Evolutionary conservation across 1,284 basidiomycete genomes (phyloP), one percentile per base, ranked within the genome.

Genomic region (Xerocomus nothofagi): DNA sequence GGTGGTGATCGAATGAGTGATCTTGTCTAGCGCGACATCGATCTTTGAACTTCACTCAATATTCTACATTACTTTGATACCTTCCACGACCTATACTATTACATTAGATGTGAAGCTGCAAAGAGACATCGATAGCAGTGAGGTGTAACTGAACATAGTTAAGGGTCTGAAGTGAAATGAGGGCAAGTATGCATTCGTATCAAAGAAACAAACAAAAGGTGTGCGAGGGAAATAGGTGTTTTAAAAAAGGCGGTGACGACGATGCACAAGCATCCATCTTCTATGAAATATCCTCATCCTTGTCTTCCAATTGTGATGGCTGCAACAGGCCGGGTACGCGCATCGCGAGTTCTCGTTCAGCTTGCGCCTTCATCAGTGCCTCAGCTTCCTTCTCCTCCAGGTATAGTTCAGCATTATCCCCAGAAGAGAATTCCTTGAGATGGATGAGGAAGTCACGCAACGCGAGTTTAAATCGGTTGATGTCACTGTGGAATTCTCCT

Each of bases 291-390:
- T 90, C 88, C 70, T 93, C 91, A 67, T 92, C 90, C 71, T 87
- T 87, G 74, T 95, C 93, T 66, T 95, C 92, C 67, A 97, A 69
- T 72, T 95, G 91, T 59, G 88, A 89, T 27, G 96, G 96, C 73
- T 98, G 98, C 68, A 98, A 80, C 91, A 99, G 93, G 48, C 97
- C 97, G n/a, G 96, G 97, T 55, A 99, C 93, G 58, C 91, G 84
- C 78, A 92, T 90, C 17, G 95, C 95, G 29, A 86, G 81, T 73
- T 93, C 84, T 48, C 88, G 86, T 72, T 98, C 94, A 53, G 85
- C 87, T 54, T 86, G 83, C 1, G 84, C 75, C 61, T 79, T 79
- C 61, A 69, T 73, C 58, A 81, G 77, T 11, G 78, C 76, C 70
- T 97, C 95, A 5, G 84, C 83, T 70, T 99, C 96, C 73, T 94